Percentiles rank a stretch among this genome's conserved stretches.
Evolutionary conservation across 805 yeast genomes (phyloP).

Genomic region (Cyberlindnera lachancei): DNA sequence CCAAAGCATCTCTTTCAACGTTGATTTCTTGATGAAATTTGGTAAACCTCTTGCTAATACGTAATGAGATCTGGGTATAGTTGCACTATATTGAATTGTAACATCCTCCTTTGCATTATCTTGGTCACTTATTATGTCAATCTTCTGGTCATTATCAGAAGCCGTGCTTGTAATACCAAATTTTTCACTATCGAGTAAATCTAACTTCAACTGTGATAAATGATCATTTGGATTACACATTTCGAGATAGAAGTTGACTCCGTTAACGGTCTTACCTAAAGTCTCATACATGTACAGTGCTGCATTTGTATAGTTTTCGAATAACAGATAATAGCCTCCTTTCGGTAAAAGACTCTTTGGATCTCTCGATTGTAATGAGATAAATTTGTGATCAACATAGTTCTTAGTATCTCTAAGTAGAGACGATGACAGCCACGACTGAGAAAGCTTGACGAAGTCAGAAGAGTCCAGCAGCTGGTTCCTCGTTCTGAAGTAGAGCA

Average conservation of each 20-base stretch:
- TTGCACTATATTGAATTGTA: no score
- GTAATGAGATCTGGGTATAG: constrained; percentile 21
- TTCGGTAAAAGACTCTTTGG: constrained; percentile 35
- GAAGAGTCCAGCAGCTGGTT: constrained; percentile 30
- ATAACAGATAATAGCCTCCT: constrained; percentile 47
- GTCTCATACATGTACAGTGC: constrained; percentile 46
- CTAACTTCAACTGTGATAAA: constrained; percentile 1
- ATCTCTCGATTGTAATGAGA: constrained; percentile 43
- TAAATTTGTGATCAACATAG: constrained; percentile 21
- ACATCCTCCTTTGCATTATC: no score
- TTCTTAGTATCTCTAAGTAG: no score
- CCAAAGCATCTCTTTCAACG: constrained; percentile 36
- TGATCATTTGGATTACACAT: constrained; percentile 30
- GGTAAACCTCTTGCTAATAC: constrained; percentile 41
- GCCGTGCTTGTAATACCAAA: no score
- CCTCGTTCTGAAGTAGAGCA: constrained; percentile 32
- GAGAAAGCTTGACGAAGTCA: constrained; percentile 31
- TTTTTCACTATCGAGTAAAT: constrained; percentile 1
- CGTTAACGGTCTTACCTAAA: constrained; percentile 40
- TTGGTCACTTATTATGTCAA: no score
- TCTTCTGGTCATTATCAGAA: no score
- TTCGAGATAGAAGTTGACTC: constrained; percentile 36
- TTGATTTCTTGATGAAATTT: constrained; percentile 29
- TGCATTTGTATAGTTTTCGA: constrained; percentile 41
- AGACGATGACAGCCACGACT: not conserved